Evolutionary conservation across 2,329 filamentous ascomycete genomes (phyloP), one percentile per base, ranked within the genome.

Genomic region (Fragosphaeria purpurea): DNA sequence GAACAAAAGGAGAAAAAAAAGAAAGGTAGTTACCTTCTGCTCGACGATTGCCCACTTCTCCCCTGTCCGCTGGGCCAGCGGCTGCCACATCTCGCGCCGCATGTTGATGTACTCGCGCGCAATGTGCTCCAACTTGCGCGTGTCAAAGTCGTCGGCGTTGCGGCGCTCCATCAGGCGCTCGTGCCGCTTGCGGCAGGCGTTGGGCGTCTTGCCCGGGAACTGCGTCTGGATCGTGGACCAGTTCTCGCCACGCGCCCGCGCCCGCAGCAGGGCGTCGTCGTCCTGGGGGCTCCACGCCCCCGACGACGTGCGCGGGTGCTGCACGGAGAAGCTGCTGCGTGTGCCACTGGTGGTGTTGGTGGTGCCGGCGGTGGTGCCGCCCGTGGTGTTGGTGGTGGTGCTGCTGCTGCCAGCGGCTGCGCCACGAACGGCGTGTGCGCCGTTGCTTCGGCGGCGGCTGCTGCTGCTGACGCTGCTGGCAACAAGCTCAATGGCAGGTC

Each of bases 131-230:
- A 90, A 72, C 70, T 86, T 86, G 57, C 82, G 73, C 22, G 77
- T 77, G 60, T 91, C 86, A 83, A 87, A 93, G 60, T 90, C 85
- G 59, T 88, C 83, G 45, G 82, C 79, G 52, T 82, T 81, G 62
- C 75, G 76, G 57, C 83, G 80, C 68, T 91, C 85, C 74, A 91
- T 83, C 57, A 95, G 70, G 41, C 88, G 77, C 68, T 95, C 88
- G 61, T 94, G 88, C 50, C 88, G 80, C 70, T 95, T 95, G 56
- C 88, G 86, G 68, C 88, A 95, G 13, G 89, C 89, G 64, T 93
- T 93, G 52, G 84, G 71, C 7, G 79, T 81, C 71, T 95, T 95
- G 63, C 69, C 74, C 1, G 83, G 85, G 64, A 95, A 95, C 55
- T 76, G 79, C 54, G 75, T 74, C 59, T 88, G 83, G 62, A 94